Conservation (phyloP, 345 rosid species). For the Salix udensis region DNA sequence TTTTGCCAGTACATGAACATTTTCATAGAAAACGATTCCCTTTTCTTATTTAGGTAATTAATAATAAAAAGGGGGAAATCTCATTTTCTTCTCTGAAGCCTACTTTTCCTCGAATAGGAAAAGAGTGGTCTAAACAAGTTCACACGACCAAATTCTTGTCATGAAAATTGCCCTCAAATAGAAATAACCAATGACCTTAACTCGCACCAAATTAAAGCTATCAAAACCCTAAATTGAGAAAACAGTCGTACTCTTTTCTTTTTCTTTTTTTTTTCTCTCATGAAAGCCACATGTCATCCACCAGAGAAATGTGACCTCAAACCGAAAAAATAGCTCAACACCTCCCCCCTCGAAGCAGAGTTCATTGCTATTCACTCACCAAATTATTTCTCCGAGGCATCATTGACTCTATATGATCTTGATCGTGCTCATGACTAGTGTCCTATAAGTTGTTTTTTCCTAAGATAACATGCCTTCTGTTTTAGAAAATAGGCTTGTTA, state of each 20-base stretch:
- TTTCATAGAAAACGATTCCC: neutral
- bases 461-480: neutral
- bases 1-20: no score
- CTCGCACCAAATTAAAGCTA: neutral
- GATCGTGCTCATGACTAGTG: no score
- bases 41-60: neutral
- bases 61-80: neutral
- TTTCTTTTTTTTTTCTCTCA: neutral
- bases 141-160: no score
- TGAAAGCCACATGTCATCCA: neutral
- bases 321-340: neutral
- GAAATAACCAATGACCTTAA: neutral
- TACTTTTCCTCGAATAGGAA: neutral
- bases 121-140: neutral
- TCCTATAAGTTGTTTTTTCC: no score
- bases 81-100: neutral
- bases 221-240: neutral
- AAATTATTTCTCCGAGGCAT: no score
- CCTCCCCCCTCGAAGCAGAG: neutral
- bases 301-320: neutral
- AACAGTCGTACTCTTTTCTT: no score
- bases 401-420: neutral
- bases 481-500: neutral
- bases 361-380: no score
- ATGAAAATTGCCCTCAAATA: neutral